Base-by-base conservation (phyloP, 2,329 filamentous ascomycete genomes). In the Sphaceloma murrayae region DNA sequence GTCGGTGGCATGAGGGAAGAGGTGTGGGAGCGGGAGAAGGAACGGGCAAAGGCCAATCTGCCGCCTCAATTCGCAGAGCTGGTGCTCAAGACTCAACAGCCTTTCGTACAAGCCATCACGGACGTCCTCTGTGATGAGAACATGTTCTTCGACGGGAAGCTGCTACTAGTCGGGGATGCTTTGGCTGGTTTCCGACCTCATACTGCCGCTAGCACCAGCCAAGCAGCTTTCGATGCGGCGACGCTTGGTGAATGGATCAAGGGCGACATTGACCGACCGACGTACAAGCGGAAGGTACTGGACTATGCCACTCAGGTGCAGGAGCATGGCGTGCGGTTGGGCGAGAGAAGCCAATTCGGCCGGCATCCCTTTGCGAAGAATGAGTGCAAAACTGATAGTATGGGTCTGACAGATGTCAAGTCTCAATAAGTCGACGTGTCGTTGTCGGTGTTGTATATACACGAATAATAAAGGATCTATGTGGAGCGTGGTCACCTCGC, bases 81-180 rank as follows among this genome's bases (percentile, higher is more conserved):
- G 3, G 59, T 71, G 1, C 44, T 52, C 3, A 61, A 58, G 30
- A 68, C 65, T 0, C 52, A 58, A 24, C 58, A 60, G 22, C 66
- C 67, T 0, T 71, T 71, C 43, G 61, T 71, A 0, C 67, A 68
- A 31, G 64, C 63, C 24, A 60, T 72, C 19, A 67, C 60, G 8
- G 68, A 71, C 45, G 61, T 63, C 2, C 56, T 68, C 5, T 57
- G 59, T 19, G 54, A 56, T 0, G 47, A 55, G 10, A 63, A 65
- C 14, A 56, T 54, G 24, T 69, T 66, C 44, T 54, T 61, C 17
- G 55, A 59, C 24, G 67, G 67, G 1, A 64, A 60, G 17, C 57
- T 71, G 2, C 44, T 71, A 11, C 50, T 72, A 7, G 62, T 71
- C 2, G 69, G 68, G 1, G 69, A 73, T 52, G 64, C 68, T 0